phyloP scores from a whole-genome alignment of 495 filamentous ascomycete species.

The Pyronema domesticum region DNA sequence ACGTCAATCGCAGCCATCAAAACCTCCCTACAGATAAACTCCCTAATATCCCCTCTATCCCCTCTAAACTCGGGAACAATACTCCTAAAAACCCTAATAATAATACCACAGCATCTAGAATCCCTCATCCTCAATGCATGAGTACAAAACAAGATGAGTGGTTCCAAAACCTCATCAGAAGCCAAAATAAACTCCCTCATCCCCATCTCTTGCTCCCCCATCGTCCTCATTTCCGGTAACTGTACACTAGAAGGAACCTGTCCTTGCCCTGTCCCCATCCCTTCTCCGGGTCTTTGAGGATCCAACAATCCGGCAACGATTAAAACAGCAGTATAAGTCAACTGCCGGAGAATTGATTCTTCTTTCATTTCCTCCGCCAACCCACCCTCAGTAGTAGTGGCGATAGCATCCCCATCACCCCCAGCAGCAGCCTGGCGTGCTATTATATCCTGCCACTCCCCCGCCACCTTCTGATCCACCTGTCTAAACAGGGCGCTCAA shows the following conservation, averaged over 20 bases:
- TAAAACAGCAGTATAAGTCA: constrained; percentile 78
- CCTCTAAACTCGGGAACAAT: constrained; percentile 61
- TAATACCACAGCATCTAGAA: constrained; percentile 67
- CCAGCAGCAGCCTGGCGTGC: constrained; percentile 37
- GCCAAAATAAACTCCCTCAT: constrained; percentile 68
- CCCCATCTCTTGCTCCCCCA: constrained; percentile 31
- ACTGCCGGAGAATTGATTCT: constrained; percentile 84
- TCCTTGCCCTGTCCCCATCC: constrained; percentile 7
- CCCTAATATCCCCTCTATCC: constrained; percentile 49
- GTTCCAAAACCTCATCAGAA: constrained; percentile 61
- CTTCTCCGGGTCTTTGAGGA: constrained; percentile 41
- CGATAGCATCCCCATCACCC: constrained; percentile 26
- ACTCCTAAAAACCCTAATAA: constrained; percentile 65
- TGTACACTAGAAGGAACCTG: constrained; percentile 13
- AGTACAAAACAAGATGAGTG: constrained; percentile 75
- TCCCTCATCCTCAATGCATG: constrained; percentile 84
- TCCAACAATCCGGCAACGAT: constrained; percentile 79
- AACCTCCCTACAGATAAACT: constrained; percentile 50
- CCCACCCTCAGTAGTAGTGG: constrained; percentile 32
- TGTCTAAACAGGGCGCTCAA: constrained; percentile 65
- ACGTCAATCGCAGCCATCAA: constrained; percentile 33
- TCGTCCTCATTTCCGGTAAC: constrained; percentile 25
- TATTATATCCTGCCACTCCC: constrained; percentile 64
- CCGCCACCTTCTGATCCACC: constrained; percentile 67
- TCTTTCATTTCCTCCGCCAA: constrained; percentile 94